phyloP scores from a whole-genome alignment of 176 grass and related monocot species.

The Paspalum vaginatum region DNA sequence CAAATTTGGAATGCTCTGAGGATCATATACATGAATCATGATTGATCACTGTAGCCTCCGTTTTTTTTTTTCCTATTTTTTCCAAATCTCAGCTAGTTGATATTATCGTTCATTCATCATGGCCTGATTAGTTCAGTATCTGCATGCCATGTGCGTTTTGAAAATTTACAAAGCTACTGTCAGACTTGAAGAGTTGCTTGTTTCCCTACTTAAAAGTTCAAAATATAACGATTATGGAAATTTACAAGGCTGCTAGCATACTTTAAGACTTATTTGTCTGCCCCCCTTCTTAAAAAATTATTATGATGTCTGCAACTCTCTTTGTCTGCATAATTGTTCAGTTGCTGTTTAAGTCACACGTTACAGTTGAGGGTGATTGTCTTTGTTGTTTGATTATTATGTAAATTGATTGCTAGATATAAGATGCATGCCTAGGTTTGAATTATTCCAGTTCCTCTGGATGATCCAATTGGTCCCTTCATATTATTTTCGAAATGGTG shows the following conservation, averaged over 20 bases:
- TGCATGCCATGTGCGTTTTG: background rate
- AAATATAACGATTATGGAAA: background rate
- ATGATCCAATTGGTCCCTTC: no score
- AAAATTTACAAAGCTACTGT: background rate
- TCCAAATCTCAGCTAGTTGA: background rate
- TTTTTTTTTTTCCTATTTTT: background rate
- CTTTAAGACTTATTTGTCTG: background rate
- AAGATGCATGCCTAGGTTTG: no score
- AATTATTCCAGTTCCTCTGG: no score
- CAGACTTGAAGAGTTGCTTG: background rate
- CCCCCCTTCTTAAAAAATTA: background rate
- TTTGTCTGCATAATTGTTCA: background rate
- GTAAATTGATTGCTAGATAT: no score
- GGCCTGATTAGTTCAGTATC: background rate
- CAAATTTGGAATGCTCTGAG: background rate
- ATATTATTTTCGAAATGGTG: background rate
- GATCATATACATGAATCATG: background rate
- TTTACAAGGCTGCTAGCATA: background rate
- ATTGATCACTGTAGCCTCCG: background rate
- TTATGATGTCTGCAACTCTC: background rate
- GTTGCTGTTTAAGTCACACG: background rate
- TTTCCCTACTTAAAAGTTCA: background rate
- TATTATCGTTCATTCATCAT: background rate
- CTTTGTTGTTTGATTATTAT: slow-evolving; percentile 12
- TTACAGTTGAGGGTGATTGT: background rate